Percentiles rank a stretch among this genome's conserved stretches.
Conservation (phyloP, 441 rosid genomes). For the Erodium trifolium region DNA sequence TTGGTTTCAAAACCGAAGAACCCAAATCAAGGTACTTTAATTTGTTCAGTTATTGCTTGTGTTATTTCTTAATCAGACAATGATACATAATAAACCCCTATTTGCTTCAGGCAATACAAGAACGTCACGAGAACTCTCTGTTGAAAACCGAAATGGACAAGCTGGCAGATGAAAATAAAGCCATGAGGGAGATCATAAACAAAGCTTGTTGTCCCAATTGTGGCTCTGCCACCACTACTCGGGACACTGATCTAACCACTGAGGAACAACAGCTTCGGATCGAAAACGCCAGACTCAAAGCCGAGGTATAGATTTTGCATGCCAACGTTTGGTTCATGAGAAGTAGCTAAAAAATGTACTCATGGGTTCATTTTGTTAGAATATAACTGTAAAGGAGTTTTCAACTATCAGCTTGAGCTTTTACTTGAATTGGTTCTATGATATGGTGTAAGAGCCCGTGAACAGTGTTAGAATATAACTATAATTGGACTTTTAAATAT, state of each 20-base stretch:
- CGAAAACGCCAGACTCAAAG: constrained; percentile 80
- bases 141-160: constrained; percentile 79
- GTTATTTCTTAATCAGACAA: too few relatives aligned
- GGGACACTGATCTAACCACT: constrained; percentile 25
- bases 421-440: too few relatives aligned
- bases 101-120: constrained; percentile 73
- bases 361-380: not conserved
- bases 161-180: constrained; percentile 71
- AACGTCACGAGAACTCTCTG: constrained; percentile 85
- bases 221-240: constrained; percentile 51
- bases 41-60: not conserved
- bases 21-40: constrained; percentile 69
- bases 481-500: too few relatives aligned
- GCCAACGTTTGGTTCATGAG: too few relatives aligned
- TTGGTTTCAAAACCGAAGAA: constrained; percentile 97
- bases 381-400: too few relatives aligned
- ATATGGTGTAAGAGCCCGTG: too few relatives aligned
- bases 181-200: constrained; percentile 69
- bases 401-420: too few relatives aligned
- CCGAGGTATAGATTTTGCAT: constrained; percentile 33
- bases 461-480: too few relatives aligned
- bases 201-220: constrained; percentile 82
- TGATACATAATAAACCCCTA: too few relatives aligned
- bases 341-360: not conserved
- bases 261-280: constrained; percentile 62